Base-by-base conservation (phyloP, 179 eudicot genomes). In the Amaranthus tricolor region DNA sequence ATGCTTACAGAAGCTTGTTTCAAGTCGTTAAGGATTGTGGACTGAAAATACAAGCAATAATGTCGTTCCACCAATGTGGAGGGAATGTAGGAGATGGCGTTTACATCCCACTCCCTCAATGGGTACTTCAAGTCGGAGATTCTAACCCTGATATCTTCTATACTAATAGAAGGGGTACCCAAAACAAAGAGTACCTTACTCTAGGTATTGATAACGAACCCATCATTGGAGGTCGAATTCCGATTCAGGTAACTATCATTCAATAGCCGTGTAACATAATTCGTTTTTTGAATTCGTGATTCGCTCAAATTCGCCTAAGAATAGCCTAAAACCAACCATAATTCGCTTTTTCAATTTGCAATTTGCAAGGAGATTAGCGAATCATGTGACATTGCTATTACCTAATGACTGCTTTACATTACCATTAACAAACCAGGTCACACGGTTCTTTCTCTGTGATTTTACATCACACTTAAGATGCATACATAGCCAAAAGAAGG, bases 11-110 rank as follows among this genome's bases (percentile, higher is more conserved):
- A 80, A 80, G 80, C 68, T 76, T 94, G 77, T 92, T 92, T 79
- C 74, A 85, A 63, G 73, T 89, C 20, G 78, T 89, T n/a, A 83
- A 87, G 74, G 76, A 87, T 49, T 85, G 83, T 45, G 91, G 87
- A 6, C 77, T 92, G 24, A 87, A 83, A 75, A 49, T 88, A 53
- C 97, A 92, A 79, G 89, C 88, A 9, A 89, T 90, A 24, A 89
- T 92, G 93, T 94, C 97, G 6, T 92, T 88, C 77, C 98, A 94
- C 74, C 89, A 90, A 77, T 92, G 97, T 52, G 94, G 96, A 56
- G 97, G 98, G 57, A 94, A 94, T 45, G 74, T 92, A 6, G 98
- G 97, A 20, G 97, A 92, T 70, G 87, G 54, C 45, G 94, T 94
- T 11, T 77, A 68, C 66, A 88, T 94, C 67, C 94, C 93, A 0